Conservation (phyloP, 1,284 basidiomycete species). For the Tilletia walkeri region DNA sequence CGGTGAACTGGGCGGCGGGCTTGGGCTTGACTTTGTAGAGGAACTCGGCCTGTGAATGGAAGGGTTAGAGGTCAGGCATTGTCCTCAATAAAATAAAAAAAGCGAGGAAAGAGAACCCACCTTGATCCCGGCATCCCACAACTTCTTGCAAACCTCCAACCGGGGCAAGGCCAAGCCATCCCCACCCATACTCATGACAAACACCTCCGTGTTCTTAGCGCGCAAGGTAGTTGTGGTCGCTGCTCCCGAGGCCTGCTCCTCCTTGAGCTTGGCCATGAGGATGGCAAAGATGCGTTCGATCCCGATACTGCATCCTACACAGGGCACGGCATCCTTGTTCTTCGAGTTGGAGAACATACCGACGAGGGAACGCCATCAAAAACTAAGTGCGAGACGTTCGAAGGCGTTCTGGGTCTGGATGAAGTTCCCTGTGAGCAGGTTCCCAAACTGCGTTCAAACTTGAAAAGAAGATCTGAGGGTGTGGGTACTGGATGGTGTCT, state of each 20-base stretch:
- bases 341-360: constrained; percentile 79
- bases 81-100: constrained; percentile 2
- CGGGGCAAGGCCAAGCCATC: constrained; percentile 85
- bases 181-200: constrained; percentile 80
- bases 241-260: constrained; percentile 60
- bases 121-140: constrained; percentile 86
- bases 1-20: constrained; percentile 73
- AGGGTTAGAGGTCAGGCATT: no score
- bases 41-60: constrained; percentile 73
- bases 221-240: constrained; percentile 59
- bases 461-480: no score
- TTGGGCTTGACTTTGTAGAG: constrained; percentile 82
- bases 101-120: constrained; percentile 57
- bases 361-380: no score
- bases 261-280: constrained; percentile 79
- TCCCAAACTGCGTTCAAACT: no score
- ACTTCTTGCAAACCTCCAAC: constrained; percentile 74
- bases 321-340: constrained; percentile 75
- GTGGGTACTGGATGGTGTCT: no score
- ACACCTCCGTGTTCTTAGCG: constrained; percentile 90
- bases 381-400: no score
- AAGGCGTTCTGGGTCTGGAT: no score
- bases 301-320: constrained; percentile 89
- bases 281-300: constrained; percentile 94
- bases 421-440: no score